Evolutionary conservation across 2,329 filamentous ascomycete genomes (phyloP).

Genomic region (Pseudocercospora eumusae): DNA sequence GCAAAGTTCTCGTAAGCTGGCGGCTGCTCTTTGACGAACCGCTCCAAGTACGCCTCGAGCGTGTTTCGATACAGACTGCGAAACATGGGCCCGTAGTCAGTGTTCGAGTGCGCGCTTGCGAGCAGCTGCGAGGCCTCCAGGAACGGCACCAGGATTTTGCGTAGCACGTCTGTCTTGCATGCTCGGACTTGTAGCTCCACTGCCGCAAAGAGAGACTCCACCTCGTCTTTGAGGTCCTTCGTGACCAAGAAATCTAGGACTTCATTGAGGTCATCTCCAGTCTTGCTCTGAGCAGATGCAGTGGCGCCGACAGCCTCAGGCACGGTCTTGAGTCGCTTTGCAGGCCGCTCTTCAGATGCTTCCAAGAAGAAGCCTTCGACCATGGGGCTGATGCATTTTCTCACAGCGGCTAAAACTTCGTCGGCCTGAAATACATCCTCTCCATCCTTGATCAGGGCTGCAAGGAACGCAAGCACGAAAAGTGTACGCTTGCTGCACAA

Average conservation of each 20-base stretch:
- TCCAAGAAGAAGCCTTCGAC: neutral
- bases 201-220: neutral
- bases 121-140: neutral
- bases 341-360: neutral
- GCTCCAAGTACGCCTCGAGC: neutral
- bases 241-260: neutral
- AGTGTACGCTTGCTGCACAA: neutral
- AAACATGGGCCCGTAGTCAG: neutral
- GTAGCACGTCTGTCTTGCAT: neutral
- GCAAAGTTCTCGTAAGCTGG: neutral
- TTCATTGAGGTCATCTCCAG: neutral
- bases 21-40: slow-evolving; percentile 1
- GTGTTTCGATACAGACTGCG: neutral
- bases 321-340: neutral
- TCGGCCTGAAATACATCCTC: neutral
- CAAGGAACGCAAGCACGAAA: slow-evolving; percentile 7
- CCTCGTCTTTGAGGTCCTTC: neutral
- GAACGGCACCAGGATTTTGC: neutral
- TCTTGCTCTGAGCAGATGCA: neutral
- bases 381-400: neutral
- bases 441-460: neutral
- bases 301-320: neutral
- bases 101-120: neutral
- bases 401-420: neutral
- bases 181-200: neutral